phyloP scores from a whole-genome alignment of 805 yeast species.

The Danielia reshetovae region DNA sequence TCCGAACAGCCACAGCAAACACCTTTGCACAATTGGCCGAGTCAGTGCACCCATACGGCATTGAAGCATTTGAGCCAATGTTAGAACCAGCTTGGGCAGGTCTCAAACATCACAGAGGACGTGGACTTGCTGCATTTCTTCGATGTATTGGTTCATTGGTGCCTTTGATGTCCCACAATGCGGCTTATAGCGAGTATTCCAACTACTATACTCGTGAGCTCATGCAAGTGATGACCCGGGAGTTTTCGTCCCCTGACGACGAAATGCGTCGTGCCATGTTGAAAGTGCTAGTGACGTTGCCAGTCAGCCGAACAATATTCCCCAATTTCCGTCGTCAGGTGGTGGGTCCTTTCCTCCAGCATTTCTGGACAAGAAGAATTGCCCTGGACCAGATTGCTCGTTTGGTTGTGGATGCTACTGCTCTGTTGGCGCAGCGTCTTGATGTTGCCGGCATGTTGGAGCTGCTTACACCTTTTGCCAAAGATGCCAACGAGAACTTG shows the following conservation, averaged over 20 bases:
- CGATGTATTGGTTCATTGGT: constrained; percentile 75
- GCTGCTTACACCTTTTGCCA: constrained; percentile 52
- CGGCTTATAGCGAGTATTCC: constrained; percentile 61
- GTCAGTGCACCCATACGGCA: constrained; percentile 81
- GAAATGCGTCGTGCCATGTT: constrained; percentile 79
- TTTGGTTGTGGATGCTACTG: constrained; percentile 70
- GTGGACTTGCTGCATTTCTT: constrained; percentile 68
- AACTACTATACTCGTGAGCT: constrained; percentile 74
- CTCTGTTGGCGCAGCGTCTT: constrained; percentile 58
- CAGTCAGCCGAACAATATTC: constrained; percentile 56
- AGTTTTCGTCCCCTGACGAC: constrained; percentile 78
- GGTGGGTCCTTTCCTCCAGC: constrained; percentile 57
- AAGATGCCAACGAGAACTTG: constrained; percentile 80
- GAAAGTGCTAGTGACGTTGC: constrained; percentile 62
- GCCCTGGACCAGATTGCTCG: constrained; percentile 65
- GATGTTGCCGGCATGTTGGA: constrained; percentile 63
- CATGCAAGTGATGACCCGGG: constrained; percentile 61
- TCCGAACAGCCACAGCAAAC: constrained; percentile 66
- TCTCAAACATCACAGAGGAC: constrained; percentile 71
- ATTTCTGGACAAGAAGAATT: constrained; percentile 79
- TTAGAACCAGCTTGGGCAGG: constrained; percentile 83
- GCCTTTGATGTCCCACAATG: constrained; percentile 69
- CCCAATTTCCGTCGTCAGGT: constrained; percentile 45
- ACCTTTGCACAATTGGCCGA: constrained; percentile 77
- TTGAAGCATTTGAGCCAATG: constrained; percentile 74